Evolutionary conservation across 768 basidiomycete genomes (phyloP).

Genomic region (Rhizopogon rudus): DNA sequence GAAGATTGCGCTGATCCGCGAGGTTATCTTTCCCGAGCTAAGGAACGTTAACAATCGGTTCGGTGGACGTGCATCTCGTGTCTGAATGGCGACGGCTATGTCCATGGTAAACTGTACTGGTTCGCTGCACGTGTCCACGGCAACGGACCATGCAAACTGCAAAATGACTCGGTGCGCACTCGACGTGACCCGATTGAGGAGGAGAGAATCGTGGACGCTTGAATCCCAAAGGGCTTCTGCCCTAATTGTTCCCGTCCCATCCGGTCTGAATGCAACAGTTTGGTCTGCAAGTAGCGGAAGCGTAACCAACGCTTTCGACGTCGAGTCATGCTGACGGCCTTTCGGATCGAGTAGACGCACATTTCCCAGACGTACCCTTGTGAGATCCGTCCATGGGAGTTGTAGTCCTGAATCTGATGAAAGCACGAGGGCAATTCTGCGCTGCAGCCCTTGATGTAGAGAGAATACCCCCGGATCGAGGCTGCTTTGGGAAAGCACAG

Average conservation of each 20-base stretch:
- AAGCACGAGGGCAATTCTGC: constrained; percentile 70
- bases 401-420: constrained; percentile 87
- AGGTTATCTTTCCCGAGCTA: constrained; percentile 68
- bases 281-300: constrained; percentile 74
- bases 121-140: constrained; percentile 78
- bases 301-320: constrained; percentile 64
- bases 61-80: constrained; percentile 81
- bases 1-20: constrained; percentile 83
- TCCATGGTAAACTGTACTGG: constrained; percentile 90
- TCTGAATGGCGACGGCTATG: constrained; percentile 76
- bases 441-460: constrained; percentile 90
- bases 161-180: constrained; percentile 75
- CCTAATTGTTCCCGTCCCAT: constrained; percentile 72
- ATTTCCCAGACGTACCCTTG: constrained; percentile 73
- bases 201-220: constrained; percentile 78
- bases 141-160: constrained; percentile 72
- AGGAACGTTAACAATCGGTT: constrained; percentile 74
- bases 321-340: constrained; percentile 75
- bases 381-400: constrained; percentile 81
- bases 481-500: constrained; percentile 68
- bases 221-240: constrained; percentile 90
- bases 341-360: constrained; percentile 82
- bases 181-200: constrained; percentile 83
- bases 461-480: constrained; percentile 84
- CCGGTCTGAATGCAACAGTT: constrained; percentile 68